Evolutionary conservation across 148 eudicot species (phyloP), one percentile per base, ranked within the genome.

Genomic region (Nepenthes mirabilis): DNA sequence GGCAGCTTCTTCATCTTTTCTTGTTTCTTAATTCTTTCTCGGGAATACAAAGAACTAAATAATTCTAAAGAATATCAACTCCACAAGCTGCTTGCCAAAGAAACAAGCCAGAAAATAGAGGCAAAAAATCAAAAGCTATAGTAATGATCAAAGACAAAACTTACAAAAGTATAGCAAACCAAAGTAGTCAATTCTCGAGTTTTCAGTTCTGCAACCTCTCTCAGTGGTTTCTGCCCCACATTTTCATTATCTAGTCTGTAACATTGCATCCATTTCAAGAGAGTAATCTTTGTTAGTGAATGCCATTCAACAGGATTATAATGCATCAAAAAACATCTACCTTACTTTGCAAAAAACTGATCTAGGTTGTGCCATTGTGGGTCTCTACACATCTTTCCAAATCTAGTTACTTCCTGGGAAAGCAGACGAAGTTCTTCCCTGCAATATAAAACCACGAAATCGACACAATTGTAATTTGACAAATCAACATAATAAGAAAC

Each of bases 311-410:
- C 14, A 5, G 11, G 53, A 11, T 5, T 50, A 50, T 14, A 50
- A 11, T 50, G 23, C 8, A 50, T 5, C 12, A 50, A 2, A 47
- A 50, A 50, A 50, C 53, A 71, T 65, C 57, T 60, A 66, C 70
- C 85, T 80, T 79, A 91, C 98, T 76, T 88, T 47, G 72, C 68
- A 74, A 91, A 91, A 68, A 68, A 88, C 23, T 96, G 87, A 58
- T 72, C 81, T 58, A 91, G 72, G 70, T 82, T 75, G 75, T 91
- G 98, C 96, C 96, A 91, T 63, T 91, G 96, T 59, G 94, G 88
- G 58, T 91, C 98, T 80, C 82, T 91, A 72, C 98, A 91, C 40
- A 82, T 72, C 71, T 91, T 71, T 34, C 98, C 98, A 66, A 91
- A 91, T 70, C 98, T 84, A 36, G 77, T 61, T 40, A 91, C 94